Evolutionary conservation across 345 rosid species (phyloP).

Genomic region (Mercurialis annua): DNA sequence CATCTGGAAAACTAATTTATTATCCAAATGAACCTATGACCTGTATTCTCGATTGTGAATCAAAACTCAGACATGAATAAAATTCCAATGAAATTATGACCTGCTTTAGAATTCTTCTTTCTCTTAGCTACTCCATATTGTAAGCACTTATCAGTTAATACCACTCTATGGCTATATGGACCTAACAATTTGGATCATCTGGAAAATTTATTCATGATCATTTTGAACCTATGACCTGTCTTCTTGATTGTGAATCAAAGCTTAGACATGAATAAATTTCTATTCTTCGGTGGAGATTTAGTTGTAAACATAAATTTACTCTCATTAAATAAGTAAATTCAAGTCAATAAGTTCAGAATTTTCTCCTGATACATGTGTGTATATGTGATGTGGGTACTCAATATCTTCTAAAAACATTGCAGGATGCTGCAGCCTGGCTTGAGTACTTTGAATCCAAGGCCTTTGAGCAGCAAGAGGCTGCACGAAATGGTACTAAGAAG

Average conservation of each 20-base stretch:
- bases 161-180: not conserved
- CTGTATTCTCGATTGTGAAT: not conserved
- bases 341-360: conserved; percentile 2
- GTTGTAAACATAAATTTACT: not conserved
- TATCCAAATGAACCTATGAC: not conserved
- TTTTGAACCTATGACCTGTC: not conserved
- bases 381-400: not conserved
- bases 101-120: not conserved
- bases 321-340: not conserved
- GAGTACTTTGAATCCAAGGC: conserved; percentile 98
- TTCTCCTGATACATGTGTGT: not conserved
- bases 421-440: conserved; percentile 99
- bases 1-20: not conserved
- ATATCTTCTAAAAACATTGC: conserved; percentile 28
- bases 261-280: not conserved
- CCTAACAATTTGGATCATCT: not conserved
- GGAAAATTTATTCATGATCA: not conserved
- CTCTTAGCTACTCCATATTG: not conserved
- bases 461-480: conserved; percentile 98
- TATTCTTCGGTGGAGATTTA: not conserved
- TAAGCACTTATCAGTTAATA: not conserved
- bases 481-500: conserved; percentile 90
- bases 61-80: not conserved
- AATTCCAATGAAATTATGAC: not conserved
- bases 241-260: not conserved